Percentiles rank a stretch among this genome's conserved stretches.
Evolutionary conservation across 163 green algal genomes (phyloP).

Genomic region (Chlamydomonas reinhardtii): DNA sequence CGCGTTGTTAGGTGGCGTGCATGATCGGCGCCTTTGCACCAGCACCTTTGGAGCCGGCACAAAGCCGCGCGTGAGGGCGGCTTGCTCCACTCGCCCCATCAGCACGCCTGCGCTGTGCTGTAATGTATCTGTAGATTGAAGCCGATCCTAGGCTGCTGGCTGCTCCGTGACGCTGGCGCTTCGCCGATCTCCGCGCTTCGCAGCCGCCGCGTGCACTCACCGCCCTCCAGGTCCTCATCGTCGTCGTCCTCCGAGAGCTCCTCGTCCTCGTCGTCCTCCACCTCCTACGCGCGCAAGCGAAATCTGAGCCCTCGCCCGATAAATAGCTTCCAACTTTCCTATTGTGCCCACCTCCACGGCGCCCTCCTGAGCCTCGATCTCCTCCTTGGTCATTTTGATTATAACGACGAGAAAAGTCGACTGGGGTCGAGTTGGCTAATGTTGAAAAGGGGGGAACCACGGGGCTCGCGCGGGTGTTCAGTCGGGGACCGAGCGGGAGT

Average conservation of each 20-base stretch:
- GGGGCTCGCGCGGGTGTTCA: too few relatives aligned
- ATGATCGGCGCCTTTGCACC: too few relatives aligned
- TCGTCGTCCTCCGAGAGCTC: conserved; percentile 72
- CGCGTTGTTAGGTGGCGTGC: too few relatives aligned
- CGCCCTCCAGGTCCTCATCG: conserved; percentile 73
- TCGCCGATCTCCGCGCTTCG: conserved; percentile 4
- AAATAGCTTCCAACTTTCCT: background rate
- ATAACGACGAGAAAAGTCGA: background rate
- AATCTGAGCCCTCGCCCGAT: background rate
- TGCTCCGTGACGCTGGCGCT: background rate
- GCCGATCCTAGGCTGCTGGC: background rate
- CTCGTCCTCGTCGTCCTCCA: conserved; percentile 50
- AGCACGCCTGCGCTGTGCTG: too few relatives aligned
- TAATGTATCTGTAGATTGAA: too few relatives aligned
- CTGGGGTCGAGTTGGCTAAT: too few relatives aligned
- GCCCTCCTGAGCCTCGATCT: conserved; percentile 70
- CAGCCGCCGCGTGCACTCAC: conserved; percentile 59
- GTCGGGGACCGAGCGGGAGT: too few relatives aligned
- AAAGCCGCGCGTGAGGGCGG: too few relatives aligned
- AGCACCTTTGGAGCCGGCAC: too few relatives aligned
- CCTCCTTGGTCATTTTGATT: conserved; percentile 60
- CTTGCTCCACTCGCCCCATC: too few relatives aligned
- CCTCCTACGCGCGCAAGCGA: conserved; percentile 6
- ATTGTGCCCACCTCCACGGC: conserved; percentile 68
- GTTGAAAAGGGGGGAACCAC: too few relatives aligned